Evolutionary conservation across 495 filamentous ascomycete species (phyloP).

Genomic region (Penicillium pulvis): DNA sequence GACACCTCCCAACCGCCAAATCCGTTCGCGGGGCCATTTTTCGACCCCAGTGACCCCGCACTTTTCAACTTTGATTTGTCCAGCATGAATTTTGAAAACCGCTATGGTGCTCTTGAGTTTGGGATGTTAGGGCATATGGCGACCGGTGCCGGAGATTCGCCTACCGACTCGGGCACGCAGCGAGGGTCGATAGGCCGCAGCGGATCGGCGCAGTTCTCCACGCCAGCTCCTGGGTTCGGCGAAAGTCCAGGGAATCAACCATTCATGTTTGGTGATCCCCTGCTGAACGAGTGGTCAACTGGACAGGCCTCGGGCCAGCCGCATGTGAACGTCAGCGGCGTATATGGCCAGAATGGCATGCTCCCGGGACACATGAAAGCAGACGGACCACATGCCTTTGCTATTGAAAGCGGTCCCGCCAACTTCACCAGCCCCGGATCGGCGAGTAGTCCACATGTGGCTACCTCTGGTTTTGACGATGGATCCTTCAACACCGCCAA

Average conservation of each 20-base stretch:
- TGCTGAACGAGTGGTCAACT: conserved; percentile 49
- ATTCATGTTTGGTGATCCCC: conserved; percentile 51
- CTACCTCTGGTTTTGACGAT: conserved; percentile 42
- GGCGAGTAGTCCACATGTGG: conserved; percentile 50
- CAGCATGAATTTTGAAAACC: conserved; percentile 91
- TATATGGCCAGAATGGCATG: conserved; percentile 47
- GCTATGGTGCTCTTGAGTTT: conserved; percentile 92
- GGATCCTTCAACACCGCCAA: conserved; percentile 32
- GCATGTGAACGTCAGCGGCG: conserved; percentile 44
- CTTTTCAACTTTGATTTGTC: conserved; percentile 93
- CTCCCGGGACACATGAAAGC: conserved; percentile 47
- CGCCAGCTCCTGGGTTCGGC: conserved; percentile 42
- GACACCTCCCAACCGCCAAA: conserved; percentile 40
- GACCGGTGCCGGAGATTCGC: conserved; percentile 77
- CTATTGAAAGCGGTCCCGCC: conserved; percentile 66
- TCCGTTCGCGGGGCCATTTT: conserved; percentile 61
- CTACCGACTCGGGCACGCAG: conserved; percentile 61
- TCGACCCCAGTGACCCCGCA: conserved; percentile 88
- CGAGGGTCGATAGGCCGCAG: conserved; percentile 51
- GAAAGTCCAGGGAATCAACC: conserved; percentile 50
- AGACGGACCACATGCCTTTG: conserved; percentile 65
- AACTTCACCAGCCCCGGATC: conserved; percentile 64
- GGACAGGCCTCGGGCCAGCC: conserved; percentile 40
- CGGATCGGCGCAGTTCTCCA: conserved; percentile 50
- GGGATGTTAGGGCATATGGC: conserved; percentile 94